Evolutionary conservation across 1,139 yeast genomes (phyloP).

Genomic region (Debaryomyces nepalensis): DNA sequence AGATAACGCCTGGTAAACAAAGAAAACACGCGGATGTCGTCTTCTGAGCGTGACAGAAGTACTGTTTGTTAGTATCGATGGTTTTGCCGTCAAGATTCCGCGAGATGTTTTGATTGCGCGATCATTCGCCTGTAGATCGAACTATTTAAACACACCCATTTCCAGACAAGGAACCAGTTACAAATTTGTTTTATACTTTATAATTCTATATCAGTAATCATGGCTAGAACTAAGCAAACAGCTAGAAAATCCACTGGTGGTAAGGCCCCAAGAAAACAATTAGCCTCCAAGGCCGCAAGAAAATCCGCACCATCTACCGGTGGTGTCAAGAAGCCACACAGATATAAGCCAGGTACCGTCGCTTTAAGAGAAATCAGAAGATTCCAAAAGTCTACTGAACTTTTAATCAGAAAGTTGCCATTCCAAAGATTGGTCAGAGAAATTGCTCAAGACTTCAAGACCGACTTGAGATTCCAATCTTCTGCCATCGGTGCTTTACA

Average conservation of each 20-base stretch:
- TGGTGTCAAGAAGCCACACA: conserved; percentile 99
- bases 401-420: conserved; percentile 95
- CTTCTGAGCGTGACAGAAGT: conserved; percentile 4
- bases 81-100: background rate
- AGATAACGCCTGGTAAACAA: conserved; percentile 3
- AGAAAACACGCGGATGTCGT: conserved; percentile 3
- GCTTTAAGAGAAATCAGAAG: conserved; percentile 99
- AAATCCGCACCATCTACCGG: conserved; percentile 98
- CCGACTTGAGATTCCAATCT: conserved; percentile 97
- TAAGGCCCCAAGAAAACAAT: conserved; percentile 99
- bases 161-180: background rate
- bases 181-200: conserved; percentile 1
- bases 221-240: conserved; percentile 99
- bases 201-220: conserved; percentile 33
- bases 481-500: conserved; percentile 99
- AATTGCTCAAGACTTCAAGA: conserved; percentile 97
- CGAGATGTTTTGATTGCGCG: conserved; percentile 6
- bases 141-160: conserved; percentile 8
- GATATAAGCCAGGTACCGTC: conserved; percentile 99
- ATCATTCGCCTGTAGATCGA: background rate
- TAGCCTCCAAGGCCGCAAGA: conserved; percentile 99
- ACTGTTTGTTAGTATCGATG: background rate
- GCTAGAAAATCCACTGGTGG: conserved; percentile 99
- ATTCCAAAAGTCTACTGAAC: conserved; percentile 97
- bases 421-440: conserved; percentile 99